Percentiles rank a stretch among this genome's conserved stretches.
Evolutionary conservation across 2,329 filamentous ascomycete species (phyloP).

Genomic region (Westerdykella aurantiaca): DNA sequence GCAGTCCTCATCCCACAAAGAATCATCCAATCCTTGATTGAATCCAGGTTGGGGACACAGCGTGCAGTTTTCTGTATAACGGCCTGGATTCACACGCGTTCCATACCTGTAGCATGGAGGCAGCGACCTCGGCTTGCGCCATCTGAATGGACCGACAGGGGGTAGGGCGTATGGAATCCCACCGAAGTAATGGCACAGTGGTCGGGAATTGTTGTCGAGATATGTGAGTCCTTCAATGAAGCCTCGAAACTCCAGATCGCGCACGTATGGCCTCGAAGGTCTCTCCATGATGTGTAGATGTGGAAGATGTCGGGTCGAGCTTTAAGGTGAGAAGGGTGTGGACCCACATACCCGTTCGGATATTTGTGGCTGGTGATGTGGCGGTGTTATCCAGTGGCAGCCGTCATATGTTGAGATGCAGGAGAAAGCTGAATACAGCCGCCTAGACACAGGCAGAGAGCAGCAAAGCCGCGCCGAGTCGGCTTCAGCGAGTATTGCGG

Average conservation of each 20-base stretch:
- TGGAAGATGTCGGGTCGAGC: neutral
- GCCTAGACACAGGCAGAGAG: no score
- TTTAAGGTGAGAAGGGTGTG: neutral
- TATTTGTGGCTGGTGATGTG: neutral
- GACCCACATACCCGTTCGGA: neutral
- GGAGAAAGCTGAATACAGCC: no score
- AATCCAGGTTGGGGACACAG: slow-evolving; percentile 48
- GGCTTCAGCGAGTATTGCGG: no score
- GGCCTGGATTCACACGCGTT: slow-evolving; percentile 43
- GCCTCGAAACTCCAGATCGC: slow-evolving; percentile 42
- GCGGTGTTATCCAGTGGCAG: neutral
- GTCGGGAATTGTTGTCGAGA: slow-evolving; percentile 22
- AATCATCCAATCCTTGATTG: slow-evolving; percentile 11
- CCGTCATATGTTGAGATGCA: no score
- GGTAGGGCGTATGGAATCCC: slow-evolving; percentile 53
- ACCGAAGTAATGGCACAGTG: slow-evolving; percentile 49
- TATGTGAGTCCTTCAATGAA: slow-evolving; percentile 48
- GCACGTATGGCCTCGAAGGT: slow-evolving; percentile 23
- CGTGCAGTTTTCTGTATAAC: slow-evolving; percentile 38
- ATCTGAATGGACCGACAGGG: slow-evolving; percentile 44
- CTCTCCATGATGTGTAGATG: slow-evolving; percentile 5
- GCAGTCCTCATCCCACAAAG: slow-evolving; percentile 49
- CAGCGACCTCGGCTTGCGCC: slow-evolving; percentile 45
- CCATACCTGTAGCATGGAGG: slow-evolving; percentile 49
- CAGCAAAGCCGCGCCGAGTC: no score